Conservation (phyloP, 345 rosid genomes). For the Aegle marmelos region DNA sequence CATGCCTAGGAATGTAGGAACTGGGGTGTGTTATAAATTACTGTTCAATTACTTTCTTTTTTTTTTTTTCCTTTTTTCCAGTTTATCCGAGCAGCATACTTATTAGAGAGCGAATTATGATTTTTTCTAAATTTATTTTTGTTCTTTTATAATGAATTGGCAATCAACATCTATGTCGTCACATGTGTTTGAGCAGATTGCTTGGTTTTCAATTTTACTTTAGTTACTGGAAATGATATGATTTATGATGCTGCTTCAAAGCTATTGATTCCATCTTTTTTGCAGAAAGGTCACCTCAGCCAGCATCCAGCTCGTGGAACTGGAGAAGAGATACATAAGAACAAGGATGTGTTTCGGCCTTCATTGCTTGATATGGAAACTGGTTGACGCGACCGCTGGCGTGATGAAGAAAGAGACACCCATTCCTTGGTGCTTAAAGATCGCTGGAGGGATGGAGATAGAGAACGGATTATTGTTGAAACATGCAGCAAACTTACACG, state of each 20-base stretch:
- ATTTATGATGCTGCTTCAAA: neutral
- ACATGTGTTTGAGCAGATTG: neutral
- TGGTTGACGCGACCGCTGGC: constrained; percentile 86
- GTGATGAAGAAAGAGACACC: constrained; percentile 93
- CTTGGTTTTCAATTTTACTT: neutral
- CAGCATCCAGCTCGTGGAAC: constrained; percentile 41
- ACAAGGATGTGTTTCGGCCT: constrained; percentile 80
- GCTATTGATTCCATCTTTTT: neutral
- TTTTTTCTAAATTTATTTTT: neutral
- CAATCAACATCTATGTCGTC: neutral
- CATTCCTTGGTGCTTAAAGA: constrained; percentile 60
- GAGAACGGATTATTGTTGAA: constrained; percentile 49
- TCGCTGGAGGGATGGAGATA: constrained; percentile 82
- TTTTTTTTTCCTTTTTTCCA: no score
- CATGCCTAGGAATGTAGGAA: no score
- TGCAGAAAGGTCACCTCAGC: constrained; percentile 54
- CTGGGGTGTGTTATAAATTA: constrained; percentile 52
- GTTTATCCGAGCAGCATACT: neutral
- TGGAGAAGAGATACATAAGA: constrained; percentile 63
- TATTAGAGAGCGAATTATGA: neutral
- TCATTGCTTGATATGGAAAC: constrained; percentile 76
- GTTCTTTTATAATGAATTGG: neutral
- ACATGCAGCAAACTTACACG: no score
- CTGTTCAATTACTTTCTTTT: neutral
- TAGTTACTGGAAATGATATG: neutral